These are phyloP conservation scores for Phytophthora pluvialis DNA, from an alignment of 352 stramenopile species.

Conservation along the genomic window DNA sequence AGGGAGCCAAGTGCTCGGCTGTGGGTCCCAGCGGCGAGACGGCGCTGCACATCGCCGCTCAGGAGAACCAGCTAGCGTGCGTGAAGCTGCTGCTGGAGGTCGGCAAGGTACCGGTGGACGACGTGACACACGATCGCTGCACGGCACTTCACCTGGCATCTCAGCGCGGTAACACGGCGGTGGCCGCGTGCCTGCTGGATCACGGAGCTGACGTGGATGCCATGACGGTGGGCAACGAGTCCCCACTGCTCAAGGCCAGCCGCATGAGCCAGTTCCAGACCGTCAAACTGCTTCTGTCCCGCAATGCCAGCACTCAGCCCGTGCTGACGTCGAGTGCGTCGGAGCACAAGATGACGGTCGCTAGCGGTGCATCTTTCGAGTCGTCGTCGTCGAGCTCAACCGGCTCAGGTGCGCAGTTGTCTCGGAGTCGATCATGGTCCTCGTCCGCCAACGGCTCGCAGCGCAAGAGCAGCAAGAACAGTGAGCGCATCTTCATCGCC, in stretches of 20 bases:
- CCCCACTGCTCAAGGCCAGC: conserved; percentile 78
- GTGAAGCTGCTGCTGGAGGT: conserved; percentile 65
- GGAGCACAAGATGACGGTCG: conserved; percentile 32
- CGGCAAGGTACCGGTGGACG: conserved; percentile 58
- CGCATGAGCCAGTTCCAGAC: conserved; percentile 85
- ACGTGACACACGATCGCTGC: conserved; percentile 60
- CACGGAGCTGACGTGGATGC: conserved; percentile 75
- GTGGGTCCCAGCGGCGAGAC: conserved; percentile 80
- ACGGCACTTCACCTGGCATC: conserved; percentile 81
- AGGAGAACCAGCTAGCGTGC: conserved; percentile 83
- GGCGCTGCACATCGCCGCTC: conserved; percentile 78
- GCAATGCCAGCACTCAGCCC: conserved; percentile 47
- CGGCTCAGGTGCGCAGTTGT: conserved; percentile 20
- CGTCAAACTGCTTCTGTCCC: conserved; percentile 71
- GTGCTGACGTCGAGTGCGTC: conserved; percentile 27
- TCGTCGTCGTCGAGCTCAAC: conserved; percentile 28
- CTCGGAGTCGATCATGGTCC: conserved; percentile 40
- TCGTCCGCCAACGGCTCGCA: conserved; percentile 26
- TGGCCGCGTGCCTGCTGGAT: conserved; percentile 70
- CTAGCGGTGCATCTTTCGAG: conserved; percentile 33
- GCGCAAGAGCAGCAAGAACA: conserved; percentile 40
- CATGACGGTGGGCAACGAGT: conserved; percentile 67
- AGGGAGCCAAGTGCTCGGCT: conserved; percentile 53
- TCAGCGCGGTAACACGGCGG: conserved; percentile 77
- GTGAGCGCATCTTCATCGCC: conserved; percentile 60